phyloP scores from a whole-genome alignment of 2,329 filamentous ascomycete species.

The Hymenoscyphus repandus region DNA sequence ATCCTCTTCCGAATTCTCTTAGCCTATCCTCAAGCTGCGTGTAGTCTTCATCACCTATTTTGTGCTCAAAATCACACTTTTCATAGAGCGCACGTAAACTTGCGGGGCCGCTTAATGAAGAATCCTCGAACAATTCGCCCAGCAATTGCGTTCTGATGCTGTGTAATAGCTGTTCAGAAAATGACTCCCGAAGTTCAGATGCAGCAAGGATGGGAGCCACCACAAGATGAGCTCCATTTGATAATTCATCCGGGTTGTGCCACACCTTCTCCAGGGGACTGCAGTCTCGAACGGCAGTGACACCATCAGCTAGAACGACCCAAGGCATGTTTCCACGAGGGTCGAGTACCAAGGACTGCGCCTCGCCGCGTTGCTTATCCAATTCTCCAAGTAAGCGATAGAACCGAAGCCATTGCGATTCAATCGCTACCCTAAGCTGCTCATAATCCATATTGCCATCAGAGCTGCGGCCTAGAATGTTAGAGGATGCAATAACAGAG shows the following conservation, averaged over 20 bases:
- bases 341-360: slow-evolving; percentile 73
- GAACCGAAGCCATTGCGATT: slow-evolving; percentile 84
- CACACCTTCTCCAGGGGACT: slow-evolving; percentile 70
- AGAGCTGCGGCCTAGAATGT: slow-evolving; percentile 56
- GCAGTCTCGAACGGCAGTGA: slow-evolving; percentile 75
- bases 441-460: slow-evolving; percentile 68
- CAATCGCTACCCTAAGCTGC: slow-evolving; percentile 66
- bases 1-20: slow-evolving; percentile 48
- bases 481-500: slow-evolving; percentile 63
- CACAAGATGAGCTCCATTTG: slow-evolving; percentile 48
- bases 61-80: slow-evolving; percentile 69
- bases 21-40: slow-evolving; percentile 63
- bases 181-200: slow-evolving; percentile 61
- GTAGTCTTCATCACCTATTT: slow-evolving; percentile 78
- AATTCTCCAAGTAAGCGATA: slow-evolving; percentile 81
- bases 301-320: slow-evolving; percentile 76
- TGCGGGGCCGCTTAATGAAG: slow-evolving; percentile 63
- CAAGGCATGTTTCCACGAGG: slow-evolving; percentile 66
- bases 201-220: slow-evolving; percentile 65
- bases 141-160: slow-evolving; percentile 63
- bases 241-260: slow-evolving; percentile 53
- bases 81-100: slow-evolving; percentile 76
- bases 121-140: slow-evolving; percentile 69
- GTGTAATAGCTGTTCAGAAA: slow-evolving; percentile 64
- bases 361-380: slow-evolving; percentile 79